Conservation (phyloP, 2,329 filamentous ascomycete species). For the Gliomastix tumulicola region DNA sequence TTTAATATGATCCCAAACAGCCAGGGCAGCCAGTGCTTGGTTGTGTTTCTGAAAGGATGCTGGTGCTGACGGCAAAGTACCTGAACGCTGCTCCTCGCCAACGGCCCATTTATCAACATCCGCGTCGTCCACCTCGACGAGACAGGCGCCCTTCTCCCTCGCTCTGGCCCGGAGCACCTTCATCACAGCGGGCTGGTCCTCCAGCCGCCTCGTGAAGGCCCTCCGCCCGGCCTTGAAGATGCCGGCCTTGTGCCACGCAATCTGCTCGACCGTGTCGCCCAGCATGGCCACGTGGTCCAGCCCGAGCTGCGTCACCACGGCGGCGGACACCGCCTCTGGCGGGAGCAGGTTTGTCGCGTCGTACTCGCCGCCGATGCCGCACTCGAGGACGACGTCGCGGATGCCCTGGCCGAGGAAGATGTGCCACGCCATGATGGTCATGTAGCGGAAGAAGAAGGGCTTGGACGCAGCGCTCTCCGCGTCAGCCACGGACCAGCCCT, state of each 20-base stretch:
- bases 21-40: constrained; percentile 47
- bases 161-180: constrained; percentile 54
- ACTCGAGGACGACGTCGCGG: constrained; percentile 77
- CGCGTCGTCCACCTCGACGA: constrained; percentile 33
- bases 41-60: constrained; percentile 54
- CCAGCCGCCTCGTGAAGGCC: constrained; percentile 23
- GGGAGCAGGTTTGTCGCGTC: constrained; percentile 84
- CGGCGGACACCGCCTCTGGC: constrained; percentile 54
- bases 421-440: constrained; percentile 85
- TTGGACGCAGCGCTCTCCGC: constrained; percentile 56
- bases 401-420: constrained; percentile 72
- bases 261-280: constrained; percentile 70
- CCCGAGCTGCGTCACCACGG: constrained; percentile 72
- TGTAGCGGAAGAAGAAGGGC: constrained; percentile 86
- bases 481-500: constrained; percentile 27
- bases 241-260: constrained; percentile 87
- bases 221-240: constrained; percentile 63
- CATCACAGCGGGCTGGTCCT: constrained; percentile 25
- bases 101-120: constrained; percentile 33
- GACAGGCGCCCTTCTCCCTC: constrained; percentile 40
- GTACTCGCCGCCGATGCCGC: constrained; percentile 89
- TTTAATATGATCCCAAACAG: constrained; percentile 51
- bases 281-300: constrained; percentile 82
- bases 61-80: too few relatives aligned
- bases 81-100: too few relatives aligned